phyloP scores from a whole-genome alignment of 345 rosid species.

The Gynandropsis gynandra region DNA sequence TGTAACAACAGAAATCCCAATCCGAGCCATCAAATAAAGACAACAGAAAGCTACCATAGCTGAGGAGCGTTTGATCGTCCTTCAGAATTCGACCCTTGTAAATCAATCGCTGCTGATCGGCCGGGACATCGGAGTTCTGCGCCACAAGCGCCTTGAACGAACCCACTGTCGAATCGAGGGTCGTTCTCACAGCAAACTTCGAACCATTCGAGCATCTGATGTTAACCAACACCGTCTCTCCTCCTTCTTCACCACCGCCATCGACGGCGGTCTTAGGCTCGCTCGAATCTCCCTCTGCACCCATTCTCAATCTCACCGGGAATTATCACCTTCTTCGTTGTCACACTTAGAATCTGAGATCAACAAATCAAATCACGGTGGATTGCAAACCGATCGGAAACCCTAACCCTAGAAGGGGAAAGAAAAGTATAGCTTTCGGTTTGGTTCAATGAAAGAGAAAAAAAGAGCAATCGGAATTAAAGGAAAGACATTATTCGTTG shows the following conservation, averaged over 20 bases:
- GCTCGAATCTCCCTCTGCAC: too few species aligned
- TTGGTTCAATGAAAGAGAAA: conserved; percentile 45
- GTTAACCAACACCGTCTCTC: conserved; percentile 45
- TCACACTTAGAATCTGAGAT: conserved; percentile 1
- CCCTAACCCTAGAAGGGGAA: conserved; percentile 22
- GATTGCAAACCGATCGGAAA: conserved; percentile 16
- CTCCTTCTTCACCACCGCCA: background rate
- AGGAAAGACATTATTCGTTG: background rate
- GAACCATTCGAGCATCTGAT: conserved; percentile 61
- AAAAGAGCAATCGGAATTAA: background rate
- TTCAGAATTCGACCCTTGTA: conserved; percentile 82
- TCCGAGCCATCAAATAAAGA: background rate
- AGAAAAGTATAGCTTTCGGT: conserved; percentile 34
- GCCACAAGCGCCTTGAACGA: conserved; percentile 52
- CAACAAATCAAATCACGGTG: conserved; percentile 1
- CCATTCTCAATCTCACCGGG: too few species aligned
- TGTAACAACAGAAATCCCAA: background rate
- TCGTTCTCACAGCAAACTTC: conserved; percentile 46
- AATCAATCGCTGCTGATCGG: conserved; percentile 74
- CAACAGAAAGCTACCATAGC: conserved; percentile 43
- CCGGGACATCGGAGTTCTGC: conserved; percentile 60
- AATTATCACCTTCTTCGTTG: too few species aligned
- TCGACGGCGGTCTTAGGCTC: too few species aligned
- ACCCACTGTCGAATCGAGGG: conserved; percentile 48
- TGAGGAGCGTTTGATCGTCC: conserved; percentile 64